Conservation (phyloP, 2,329 filamentous ascomycete species). For the Aureobasidium subglaciale region DNA sequence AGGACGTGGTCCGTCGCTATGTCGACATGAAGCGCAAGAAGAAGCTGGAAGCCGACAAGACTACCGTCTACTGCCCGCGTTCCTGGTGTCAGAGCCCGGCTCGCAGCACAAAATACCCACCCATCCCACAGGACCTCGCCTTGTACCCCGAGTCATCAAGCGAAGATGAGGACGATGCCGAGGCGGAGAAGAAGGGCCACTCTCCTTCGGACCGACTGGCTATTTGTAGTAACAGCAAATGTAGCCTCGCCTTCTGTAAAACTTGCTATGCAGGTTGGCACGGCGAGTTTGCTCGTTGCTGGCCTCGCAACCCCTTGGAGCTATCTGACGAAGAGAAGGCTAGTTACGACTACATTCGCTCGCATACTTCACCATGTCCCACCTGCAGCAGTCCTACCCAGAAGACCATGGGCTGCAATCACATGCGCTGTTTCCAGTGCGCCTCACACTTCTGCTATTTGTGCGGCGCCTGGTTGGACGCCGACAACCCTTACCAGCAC, state of each 20-base stretch:
- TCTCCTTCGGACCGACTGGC: constrained; percentile 56
- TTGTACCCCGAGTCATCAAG: constrained; percentile 33
- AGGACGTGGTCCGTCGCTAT: constrained; percentile 73
- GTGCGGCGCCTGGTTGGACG: constrained; percentile 78
- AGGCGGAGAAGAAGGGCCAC: constrained; percentile 14
- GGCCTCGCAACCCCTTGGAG: constrained; percentile 59
- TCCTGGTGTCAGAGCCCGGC: constrained; percentile 89
- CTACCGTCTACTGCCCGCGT: constrained; percentile 85
- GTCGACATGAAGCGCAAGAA: constrained; percentile 87
- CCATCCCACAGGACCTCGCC: constrained; percentile 36
- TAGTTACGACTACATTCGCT: constrained; percentile 72
- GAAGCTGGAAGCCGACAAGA: constrained; percentile 83
- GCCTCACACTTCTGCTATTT: constrained; percentile 92
- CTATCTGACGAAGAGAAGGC: constrained; percentile 79
- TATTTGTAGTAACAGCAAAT: constrained; percentile 87
- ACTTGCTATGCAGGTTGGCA: constrained; percentile 82
- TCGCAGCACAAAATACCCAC: constrained; percentile 45
- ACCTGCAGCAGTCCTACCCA: constrained; percentile 79
- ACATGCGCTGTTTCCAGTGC: constrained; percentile 91
- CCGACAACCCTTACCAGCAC: constrained; percentile 76
- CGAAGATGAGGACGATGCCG: constrained; percentile 27
- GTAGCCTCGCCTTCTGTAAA: constrained; percentile 78
- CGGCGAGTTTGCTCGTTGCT: constrained; percentile 71
- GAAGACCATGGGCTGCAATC: constrained; percentile 91
- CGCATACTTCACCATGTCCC: constrained; percentile 81